Conservation (phyloP, 192 early-diverging fungal species). For the Podila clonocystis region DNA sequence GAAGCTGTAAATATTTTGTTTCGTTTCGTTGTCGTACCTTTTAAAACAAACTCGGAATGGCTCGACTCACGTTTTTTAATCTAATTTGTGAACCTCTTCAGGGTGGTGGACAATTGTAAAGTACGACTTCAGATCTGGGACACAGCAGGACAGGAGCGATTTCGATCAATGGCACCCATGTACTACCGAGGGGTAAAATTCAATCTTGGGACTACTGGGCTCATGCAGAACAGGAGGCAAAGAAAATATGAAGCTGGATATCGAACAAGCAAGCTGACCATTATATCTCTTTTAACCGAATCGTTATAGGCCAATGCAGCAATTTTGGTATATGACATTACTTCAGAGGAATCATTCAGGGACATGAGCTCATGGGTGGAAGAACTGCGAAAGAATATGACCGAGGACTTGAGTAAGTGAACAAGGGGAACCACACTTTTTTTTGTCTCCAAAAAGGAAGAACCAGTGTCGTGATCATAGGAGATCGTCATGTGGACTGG, state of each 20-base stretch:
- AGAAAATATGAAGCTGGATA: neutral
- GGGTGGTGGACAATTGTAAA: constrained; percentile 76
- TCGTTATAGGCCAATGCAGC: constrained; percentile 68
- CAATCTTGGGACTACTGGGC: neutral
- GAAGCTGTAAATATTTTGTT: constrained; percentile 61
- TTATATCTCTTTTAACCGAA: neutral
- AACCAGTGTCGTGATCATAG: neutral
- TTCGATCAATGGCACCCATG: constrained; percentile 81
- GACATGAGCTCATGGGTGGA: constrained; percentile 77
- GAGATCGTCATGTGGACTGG: neutral
- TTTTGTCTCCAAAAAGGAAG: neutral
- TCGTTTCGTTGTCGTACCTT: no score
- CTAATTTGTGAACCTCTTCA: constrained; percentile 14
- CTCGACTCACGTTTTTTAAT: constrained; percentile 4
- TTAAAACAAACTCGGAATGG: neutral
- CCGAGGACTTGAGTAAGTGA: constrained; percentile 65
- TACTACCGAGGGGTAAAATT: constrained; percentile 71
- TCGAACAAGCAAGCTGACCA: neutral
- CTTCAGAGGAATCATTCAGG: constrained; percentile 73
- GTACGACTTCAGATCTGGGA: constrained; percentile 83
- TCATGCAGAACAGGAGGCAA: neutral
- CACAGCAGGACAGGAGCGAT: constrained; percentile 77
- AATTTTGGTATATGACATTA: constrained; percentile 79
- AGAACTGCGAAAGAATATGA: constrained; percentile 66
- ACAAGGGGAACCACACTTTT: neutral